phyloP scores from a whole-genome alignment of 352 stramenopile species.

The Phytophthora hibernalis region DNA sequence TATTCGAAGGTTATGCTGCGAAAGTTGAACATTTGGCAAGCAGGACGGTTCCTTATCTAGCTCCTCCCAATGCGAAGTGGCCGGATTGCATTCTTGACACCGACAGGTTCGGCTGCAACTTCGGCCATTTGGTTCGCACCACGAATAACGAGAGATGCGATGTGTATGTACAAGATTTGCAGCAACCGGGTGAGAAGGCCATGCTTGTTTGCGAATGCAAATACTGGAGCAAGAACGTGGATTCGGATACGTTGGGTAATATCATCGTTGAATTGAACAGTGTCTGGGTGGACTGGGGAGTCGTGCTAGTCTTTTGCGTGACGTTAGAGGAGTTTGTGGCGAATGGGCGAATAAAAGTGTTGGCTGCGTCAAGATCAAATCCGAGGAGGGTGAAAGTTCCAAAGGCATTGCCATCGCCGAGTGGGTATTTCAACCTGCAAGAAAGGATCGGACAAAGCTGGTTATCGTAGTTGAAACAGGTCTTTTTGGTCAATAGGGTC shows the following conservation, averaged over 20 bases:
- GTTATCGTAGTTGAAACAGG: conserved; percentile 15
- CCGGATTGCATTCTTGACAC: conserved; percentile 10
- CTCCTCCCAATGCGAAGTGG: conserved; percentile 24
- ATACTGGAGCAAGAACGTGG: conserved; percentile 4
- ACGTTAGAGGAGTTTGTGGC: background rate
- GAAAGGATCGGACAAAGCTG: conserved; percentile 11
- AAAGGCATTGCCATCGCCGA: background rate
- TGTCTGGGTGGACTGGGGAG: background rate
- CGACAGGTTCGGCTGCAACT: conserved; percentile 5
- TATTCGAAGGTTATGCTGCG: conserved; percentile 6
- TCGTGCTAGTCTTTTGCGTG: conserved; percentile 20
- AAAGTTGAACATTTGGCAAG: background rate
- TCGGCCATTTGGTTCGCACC: conserved; percentile 16
- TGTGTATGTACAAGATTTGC: conserved; percentile 1
- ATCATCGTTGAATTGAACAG: conserved; percentile 10
- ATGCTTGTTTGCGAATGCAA: conserved; percentile 28
- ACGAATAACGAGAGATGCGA: background rate
- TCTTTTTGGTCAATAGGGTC: background rate
- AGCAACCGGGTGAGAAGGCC: background rate
- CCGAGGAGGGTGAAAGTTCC: background rate
- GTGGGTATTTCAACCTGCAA: background rate
- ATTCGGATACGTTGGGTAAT: background rate
- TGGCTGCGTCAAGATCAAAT: conserved; percentile 15
- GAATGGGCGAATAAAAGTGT: background rate
- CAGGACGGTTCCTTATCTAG: conserved; percentile 14